Conservation (phyloP, 2,329 filamentous ascomycete species). For the Amauroascus niger region DNA sequence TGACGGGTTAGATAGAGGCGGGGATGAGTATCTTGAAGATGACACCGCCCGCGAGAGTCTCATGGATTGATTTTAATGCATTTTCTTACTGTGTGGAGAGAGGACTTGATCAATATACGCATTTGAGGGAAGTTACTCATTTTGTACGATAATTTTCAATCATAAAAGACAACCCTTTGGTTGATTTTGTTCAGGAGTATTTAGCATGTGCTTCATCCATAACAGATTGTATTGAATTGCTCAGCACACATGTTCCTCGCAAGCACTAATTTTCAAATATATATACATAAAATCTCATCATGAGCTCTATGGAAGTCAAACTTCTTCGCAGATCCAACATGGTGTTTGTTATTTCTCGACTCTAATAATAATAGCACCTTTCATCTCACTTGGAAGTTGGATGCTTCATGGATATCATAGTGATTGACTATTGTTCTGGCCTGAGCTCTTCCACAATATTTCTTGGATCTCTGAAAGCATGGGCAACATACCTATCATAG, state of each 20-base stretch:
- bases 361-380: no score
- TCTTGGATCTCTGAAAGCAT: conserved; percentile 53
- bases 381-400: no score
- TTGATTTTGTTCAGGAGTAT: background rate
- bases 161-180: background rate
- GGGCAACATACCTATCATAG: conserved; percentile 43
- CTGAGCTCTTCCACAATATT: conserved; percentile 41
- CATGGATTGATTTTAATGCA: background rate
- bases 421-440: background rate
- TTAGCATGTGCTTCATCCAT: no score
- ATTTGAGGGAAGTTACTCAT: background rate
- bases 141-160: background rate
- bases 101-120: no score
- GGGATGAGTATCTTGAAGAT: conserved; percentile 26
- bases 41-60: conserved; percentile 10
- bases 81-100: background rate
- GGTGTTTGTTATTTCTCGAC: no score
- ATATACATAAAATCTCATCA: no score
- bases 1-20: conserved; percentile 29
- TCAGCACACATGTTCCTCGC: no score
- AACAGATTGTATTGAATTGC: no score
- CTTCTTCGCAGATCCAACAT: no score
- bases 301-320: no score
- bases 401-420: background rate
- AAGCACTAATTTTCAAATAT: no score